Percentiles rank a stretch among this genome's conserved stretches.
Evolutionary conservation across 2,329 filamentous ascomycete species (phyloP).

Genomic region (Allantophomopsis cytisporea): DNA sequence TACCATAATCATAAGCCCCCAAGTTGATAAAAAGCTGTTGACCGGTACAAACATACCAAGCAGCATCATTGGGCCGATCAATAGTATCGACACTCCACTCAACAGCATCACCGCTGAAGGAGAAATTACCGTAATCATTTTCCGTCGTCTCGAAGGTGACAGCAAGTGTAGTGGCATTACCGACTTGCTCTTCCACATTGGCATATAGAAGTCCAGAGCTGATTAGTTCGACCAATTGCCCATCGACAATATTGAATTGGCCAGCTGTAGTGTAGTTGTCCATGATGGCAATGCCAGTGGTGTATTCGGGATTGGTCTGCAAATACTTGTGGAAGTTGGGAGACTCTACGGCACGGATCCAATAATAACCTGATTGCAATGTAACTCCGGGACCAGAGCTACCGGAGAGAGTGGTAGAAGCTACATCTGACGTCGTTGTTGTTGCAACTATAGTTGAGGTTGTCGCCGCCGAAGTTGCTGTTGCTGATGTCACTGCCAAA

Average conservation of each 20-base stretch:
- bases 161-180: slow-evolving; percentile 31
- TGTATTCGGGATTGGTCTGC: slow-evolving; percentile 29
- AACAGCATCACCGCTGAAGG: slow-evolving; percentile 41
- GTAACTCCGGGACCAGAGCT: slow-evolving; percentile 25
- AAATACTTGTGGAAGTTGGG: slow-evolving; percentile 45
- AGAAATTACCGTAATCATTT: slow-evolving; percentile 41
- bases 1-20: slow-evolving; percentile 43
- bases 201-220: slow-evolving; percentile 16
- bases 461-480: too few species aligned
- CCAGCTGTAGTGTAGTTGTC: slow-evolving; percentile 37
- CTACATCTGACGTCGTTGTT: too few species aligned
- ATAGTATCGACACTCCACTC: slow-evolving; percentile 36
- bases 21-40: slow-evolving; percentile 42
- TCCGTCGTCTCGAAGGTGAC: slow-evolving; percentile 35
- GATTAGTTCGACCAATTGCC: slow-evolving; percentile 35
- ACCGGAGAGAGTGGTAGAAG: slow-evolving; percentile 12
- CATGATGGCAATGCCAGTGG: slow-evolving; percentile 34
- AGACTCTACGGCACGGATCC: slow-evolving; percentile 40
- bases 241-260: slow-evolving; percentile 40
- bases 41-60: slow-evolving; percentile 42
- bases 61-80: slow-evolving; percentile 36
- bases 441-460: too few species aligned
- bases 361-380: slow-evolving; percentile 28
- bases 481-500: too few species aligned
- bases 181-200: slow-evolving; percentile 10